These are phyloP conservation scores for Stemphylium vesicarium DNA, from an alignment of 2,329 filamentous ascomycete species.

Conservation along the genomic window DNA sequence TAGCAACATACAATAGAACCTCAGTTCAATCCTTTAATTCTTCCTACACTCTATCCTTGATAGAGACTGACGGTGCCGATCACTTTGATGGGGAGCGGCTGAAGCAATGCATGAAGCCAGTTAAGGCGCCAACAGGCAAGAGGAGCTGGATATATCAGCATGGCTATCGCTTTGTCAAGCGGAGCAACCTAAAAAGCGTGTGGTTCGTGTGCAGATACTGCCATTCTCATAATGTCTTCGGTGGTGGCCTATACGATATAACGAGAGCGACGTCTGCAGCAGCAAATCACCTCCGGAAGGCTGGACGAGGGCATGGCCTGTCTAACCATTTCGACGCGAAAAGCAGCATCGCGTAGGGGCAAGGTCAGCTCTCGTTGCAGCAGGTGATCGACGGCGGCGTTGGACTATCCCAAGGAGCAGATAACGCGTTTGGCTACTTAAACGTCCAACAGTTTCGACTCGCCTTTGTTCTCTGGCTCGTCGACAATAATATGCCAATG, in stretches of 20 bases:
- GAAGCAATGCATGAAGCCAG: background rate
- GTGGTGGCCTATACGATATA: constrained; percentile 3
- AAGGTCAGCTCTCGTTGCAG: background rate
- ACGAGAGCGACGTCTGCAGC: constrained; percentile 4
- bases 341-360: background rate
- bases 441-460: background rate
- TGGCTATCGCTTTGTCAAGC: background rate
- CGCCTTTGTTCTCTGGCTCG: background rate
- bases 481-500: background rate
- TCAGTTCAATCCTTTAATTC: too few relatives aligned
- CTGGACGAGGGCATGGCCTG: too few relatives aligned
- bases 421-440: background rate
- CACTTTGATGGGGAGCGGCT: constrained; percentile 1
- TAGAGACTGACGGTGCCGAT: background rate
- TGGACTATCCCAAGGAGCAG: background rate
- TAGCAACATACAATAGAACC: too few relatives aligned
- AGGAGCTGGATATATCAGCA: background rate
- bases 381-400: background rate
- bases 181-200: background rate
- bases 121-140: background rate
- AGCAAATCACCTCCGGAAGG: too few relatives aligned
- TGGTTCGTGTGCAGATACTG: constrained; percentile 10
- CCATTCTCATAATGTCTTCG: constrained; percentile 5
- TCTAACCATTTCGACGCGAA: too few relatives aligned
- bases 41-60: too few relatives aligned